Evolutionary conservation across 192 early-diverging fungal species (phyloP).

Genomic region (Gryganskiella cystojenkinii): DNA sequence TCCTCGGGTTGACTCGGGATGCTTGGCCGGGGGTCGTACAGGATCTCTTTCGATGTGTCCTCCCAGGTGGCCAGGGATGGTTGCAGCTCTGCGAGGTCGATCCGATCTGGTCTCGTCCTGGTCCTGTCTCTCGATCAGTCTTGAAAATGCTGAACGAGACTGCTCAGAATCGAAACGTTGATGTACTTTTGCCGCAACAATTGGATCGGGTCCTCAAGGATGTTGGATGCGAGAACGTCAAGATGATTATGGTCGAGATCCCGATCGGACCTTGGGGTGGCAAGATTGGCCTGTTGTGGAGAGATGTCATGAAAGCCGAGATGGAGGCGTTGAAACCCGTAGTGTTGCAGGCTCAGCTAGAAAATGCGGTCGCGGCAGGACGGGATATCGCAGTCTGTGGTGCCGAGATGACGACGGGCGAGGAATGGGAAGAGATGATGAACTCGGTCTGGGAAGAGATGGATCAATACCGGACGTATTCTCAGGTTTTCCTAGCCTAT

Average conservation of each 20-base stretch:
- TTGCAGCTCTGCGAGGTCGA: conserved; percentile 46
- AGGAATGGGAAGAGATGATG: conserved; percentile 55
- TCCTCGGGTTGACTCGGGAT: conserved; percentile 37
- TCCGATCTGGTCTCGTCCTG: conserved; percentile 43
- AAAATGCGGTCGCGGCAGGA: conserved; percentile 32
- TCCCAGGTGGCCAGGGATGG: conserved; percentile 36
- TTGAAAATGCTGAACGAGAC: conserved; percentile 51
- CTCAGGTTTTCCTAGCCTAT: conserved; percentile 41
- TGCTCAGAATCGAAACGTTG: conserved; percentile 44
- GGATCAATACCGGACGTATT: conserved; percentile 48
- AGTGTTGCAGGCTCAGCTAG: conserved; percentile 35
- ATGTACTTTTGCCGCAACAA: conserved; percentile 32
- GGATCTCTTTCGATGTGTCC: conserved; percentile 40
- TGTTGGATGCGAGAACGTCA: conserved; percentile 45
- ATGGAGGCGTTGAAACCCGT: conserved; percentile 48
- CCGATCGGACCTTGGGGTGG: conserved; percentile 52
- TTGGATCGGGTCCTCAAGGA: conserved; percentile 34
- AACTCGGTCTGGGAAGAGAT: conserved; percentile 42
- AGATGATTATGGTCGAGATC: conserved; percentile 54
- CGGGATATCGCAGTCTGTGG: conserved; percentile 45
- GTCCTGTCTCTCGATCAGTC: conserved; percentile 30
- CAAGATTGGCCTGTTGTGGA: conserved; percentile 44
- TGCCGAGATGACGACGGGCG: conserved; percentile 49
- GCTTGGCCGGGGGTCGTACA: conserved; percentile 47
- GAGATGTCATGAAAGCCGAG: conserved; percentile 46